Percentiles rank a stretch among this genome's conserved stretches.
These are phyloP conservation scores for Naematelia aurantialba DNA, from an alignment of 768 basidiomycete species.

Conservation along the genomic window DNA sequence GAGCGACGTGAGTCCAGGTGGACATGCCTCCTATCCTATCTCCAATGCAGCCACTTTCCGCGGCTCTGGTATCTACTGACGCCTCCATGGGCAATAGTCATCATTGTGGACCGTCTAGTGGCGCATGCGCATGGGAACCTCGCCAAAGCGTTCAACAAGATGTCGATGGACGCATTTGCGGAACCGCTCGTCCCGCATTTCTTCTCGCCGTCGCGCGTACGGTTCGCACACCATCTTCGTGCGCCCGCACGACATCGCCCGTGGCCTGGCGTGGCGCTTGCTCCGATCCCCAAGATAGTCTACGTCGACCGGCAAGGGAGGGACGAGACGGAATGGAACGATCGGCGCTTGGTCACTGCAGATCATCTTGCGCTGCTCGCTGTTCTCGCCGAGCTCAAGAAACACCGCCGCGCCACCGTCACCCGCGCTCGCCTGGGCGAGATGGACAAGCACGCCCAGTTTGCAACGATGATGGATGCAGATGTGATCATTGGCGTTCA, in stretches of 20 bases:
- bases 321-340: not conserved
- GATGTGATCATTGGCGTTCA: conserved; percentile 30
- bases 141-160: conserved; percentile 9
- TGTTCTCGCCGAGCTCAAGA: not conserved
- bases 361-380: conserved; percentile 6
- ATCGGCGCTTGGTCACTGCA: conserved; percentile 7
- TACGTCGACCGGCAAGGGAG: conserved; percentile 17
- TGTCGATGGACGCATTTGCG: conserved; percentile 8
- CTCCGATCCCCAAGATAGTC: conserved; percentile 7
- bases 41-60: too few species aligned
- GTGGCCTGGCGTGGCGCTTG: not conserved
- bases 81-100: not conserved
- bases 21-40: too few species aligned
- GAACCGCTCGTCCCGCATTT: conserved; percentile 7
- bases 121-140: conserved; percentile 11
- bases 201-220: conserved; percentile 3
- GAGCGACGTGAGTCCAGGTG: not conserved
- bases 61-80: not conserved
- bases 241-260: not conserved
- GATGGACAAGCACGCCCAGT: not conserved
- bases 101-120: conserved; percentile 11
- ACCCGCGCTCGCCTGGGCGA: not conserved
- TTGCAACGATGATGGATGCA: conserved; percentile 3
- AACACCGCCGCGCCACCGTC: not conserved
- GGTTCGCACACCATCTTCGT: not conserved